Base-by-base conservation (phyloP, 2,329 filamentous ascomycete genomes). In the Sordariomycetes sp. region DNA sequence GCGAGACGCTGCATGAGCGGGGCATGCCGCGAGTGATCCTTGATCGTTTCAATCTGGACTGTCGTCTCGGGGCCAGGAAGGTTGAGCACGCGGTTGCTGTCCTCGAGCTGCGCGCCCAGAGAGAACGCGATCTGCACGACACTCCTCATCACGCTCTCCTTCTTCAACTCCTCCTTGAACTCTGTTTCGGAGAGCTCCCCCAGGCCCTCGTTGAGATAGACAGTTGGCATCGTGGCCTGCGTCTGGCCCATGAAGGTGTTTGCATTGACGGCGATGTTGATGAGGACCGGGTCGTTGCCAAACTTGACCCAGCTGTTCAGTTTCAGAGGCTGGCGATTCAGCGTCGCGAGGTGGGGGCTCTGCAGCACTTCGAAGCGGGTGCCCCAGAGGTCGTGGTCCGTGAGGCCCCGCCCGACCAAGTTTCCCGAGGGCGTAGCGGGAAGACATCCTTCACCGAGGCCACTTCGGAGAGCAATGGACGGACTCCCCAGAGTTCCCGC, bases 251-350 rank as follows among this genome's bases (percentile, higher is more conserved):
- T 48, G 48, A 56, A 56, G 15, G 55, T 56, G 22, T 56, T 48
- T 8, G 55, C 55, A 32, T 56, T 56, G 48, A 56, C 55, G 20
- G 55, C 55, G 8, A 56, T 56, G 48, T 56, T 56, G 13, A 56
- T 48, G 1, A 56, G 55, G 20, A 56, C 55, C 1, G 55, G 55
- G n/a, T 56, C 55, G 32, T 52, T 48, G 45, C 48, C 48, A 15
- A 56, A 52, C 34, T 56, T 56, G 32, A 52, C 45, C 55, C 55
- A 56, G n/a, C 45, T 56, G 34, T 56, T 52, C 10, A 56, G 45
- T 13, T 56, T 56, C 1, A 56, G 55, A 2, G 55, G 55, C 34
- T 56, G 55, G 28, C 32, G 52, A 32, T 56, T 56, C 10, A 56
- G 25, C 20, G 28, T 52, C 10, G 45, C 32, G 22, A 56, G 55